phyloP scores from a whole-genome alignment of 1,284 basidiomycete genomes.

The Fomitiporia mediterranea region DNA sequence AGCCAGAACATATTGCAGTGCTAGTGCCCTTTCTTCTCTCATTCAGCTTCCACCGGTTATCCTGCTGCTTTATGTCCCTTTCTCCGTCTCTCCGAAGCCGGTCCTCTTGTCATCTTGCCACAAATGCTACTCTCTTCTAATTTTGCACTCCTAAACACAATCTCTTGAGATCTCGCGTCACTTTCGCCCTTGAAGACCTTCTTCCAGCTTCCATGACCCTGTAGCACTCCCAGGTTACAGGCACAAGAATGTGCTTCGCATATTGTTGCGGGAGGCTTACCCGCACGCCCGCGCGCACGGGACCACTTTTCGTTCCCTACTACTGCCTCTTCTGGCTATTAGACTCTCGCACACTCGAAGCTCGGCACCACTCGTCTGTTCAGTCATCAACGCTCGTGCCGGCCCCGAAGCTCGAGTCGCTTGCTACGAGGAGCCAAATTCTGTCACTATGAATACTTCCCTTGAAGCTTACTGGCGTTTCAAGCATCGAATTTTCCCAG shows the following conservation, averaged over 20 bases:
- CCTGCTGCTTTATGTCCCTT: neutral
- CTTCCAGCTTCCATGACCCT: neutral
- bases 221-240: conserved; percentile 3
- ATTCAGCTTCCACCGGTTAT: neutral
- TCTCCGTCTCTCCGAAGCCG: neutral
- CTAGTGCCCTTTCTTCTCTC: neutral
- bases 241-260: neutral
- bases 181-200: neutral
- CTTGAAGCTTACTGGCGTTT: neutral
- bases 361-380: neutral
- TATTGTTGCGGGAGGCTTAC: neutral
- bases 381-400: neutral
- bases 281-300: neutral
- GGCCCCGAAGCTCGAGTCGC: neutral
- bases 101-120: neutral
- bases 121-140: neutral
- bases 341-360: neutral
- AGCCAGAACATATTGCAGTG: conserved; percentile 1
- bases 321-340: neutral
- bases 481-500: too few species aligned
- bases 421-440: neutral
- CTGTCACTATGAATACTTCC: neutral
- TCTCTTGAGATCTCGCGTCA: neutral
- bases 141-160: neutral
- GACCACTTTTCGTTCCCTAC: neutral